Evolutionary conservation across 352 stramenopile species (phyloP).

Genomic region (Albugo laibachii): DNA sequence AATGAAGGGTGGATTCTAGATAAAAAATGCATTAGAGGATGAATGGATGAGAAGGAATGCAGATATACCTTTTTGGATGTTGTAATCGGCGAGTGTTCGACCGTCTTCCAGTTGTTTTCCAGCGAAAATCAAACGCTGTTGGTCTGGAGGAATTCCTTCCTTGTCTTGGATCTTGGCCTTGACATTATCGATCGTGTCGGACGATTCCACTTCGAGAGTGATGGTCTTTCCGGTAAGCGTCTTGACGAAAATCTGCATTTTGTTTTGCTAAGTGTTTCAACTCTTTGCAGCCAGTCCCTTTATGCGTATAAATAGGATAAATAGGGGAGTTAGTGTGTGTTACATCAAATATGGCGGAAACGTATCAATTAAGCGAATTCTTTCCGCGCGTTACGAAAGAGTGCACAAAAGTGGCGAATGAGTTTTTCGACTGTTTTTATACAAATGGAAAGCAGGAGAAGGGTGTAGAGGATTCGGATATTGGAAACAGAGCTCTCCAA

Average conservation of each 20-base stretch:
- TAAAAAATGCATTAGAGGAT: background rate
- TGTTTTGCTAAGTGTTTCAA: background rate
- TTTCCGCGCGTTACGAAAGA: slow-evolving; percentile 54
- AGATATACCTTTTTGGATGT: slow-evolving; percentile 74
- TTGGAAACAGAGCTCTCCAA: slow-evolving; percentile 40
- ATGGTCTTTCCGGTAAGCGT: slow-evolving; percentile 96
- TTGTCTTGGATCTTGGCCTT: slow-evolving; percentile 92
- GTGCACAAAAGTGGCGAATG: slow-evolving; percentile 41
- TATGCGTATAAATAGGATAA: background rate
- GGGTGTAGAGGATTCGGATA: slow-evolving; percentile 26
- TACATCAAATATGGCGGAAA: slow-evolving; percentile 7
- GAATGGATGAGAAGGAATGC: too few species aligned
- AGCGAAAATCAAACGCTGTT: slow-evolving; percentile 91
- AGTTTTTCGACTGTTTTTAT: slow-evolving; percentile 73
- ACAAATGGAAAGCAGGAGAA: slow-evolving; percentile 51
- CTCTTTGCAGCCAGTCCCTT: background rate
- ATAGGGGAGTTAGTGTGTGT: background rate
- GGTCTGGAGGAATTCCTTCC: slow-evolving; percentile 85
- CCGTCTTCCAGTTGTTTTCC: slow-evolving; percentile 90
- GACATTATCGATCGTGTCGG: slow-evolving; percentile 97
- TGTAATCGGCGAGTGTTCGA: slow-evolving; percentile 88
- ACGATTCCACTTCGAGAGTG: slow-evolving; percentile 92
- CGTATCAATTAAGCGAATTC: slow-evolving; percentile 39
- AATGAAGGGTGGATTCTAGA: slow-evolving; percentile 88
- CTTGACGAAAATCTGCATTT: slow-evolving; percentile 97